phyloP scores from a whole-genome alignment of 805 yeast species.

The Lipomyces yamadae region DNA sequence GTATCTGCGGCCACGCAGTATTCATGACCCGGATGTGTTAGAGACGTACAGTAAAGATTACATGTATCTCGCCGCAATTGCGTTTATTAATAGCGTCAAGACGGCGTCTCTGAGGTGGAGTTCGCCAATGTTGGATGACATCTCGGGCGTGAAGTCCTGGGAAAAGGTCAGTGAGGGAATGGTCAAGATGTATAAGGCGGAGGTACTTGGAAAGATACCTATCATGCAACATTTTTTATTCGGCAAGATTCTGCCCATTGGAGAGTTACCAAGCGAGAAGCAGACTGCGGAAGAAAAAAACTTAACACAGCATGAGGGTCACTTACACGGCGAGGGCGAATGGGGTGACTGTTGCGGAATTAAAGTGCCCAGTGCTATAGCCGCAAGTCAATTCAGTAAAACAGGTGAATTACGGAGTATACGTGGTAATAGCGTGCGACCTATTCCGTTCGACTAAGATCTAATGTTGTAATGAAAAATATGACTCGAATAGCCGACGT shows the following conservation, averaged over 20 bases:
- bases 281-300: constrained; percentile 6
- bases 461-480: neutral
- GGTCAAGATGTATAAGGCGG: constrained; percentile 94
- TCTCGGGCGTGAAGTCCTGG: constrained; percentile 91
- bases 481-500: neutral
- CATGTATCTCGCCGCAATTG: constrained; percentile 86
- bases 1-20: constrained; percentile 76
- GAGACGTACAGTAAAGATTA: constrained; percentile 76
- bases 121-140: constrained; percentile 95
- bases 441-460: constrained; percentile 36
- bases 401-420: constrained; percentile 22
- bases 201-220: constrained; percentile 87
- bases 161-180: constrained; percentile 88
- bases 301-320: constrained; percentile 41
- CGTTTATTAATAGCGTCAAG: constrained; percentile 77
- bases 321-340: constrained; percentile 54
- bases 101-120: constrained; percentile 90
- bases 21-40: constrained; percentile 82
- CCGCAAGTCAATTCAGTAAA: constrained; percentile 60
- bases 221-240: constrained; percentile 93
- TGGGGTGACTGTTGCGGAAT: constrained; percentile 99
- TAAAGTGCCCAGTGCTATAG: constrained; percentile 92
- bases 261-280: constrained; percentile 38
- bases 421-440: constrained; percentile 21
- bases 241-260: constrained; percentile 51